Evolutionary conservation across 805 yeast genomes (phyloP).

Genomic region (Cyberlindnera sargentensis): DNA sequence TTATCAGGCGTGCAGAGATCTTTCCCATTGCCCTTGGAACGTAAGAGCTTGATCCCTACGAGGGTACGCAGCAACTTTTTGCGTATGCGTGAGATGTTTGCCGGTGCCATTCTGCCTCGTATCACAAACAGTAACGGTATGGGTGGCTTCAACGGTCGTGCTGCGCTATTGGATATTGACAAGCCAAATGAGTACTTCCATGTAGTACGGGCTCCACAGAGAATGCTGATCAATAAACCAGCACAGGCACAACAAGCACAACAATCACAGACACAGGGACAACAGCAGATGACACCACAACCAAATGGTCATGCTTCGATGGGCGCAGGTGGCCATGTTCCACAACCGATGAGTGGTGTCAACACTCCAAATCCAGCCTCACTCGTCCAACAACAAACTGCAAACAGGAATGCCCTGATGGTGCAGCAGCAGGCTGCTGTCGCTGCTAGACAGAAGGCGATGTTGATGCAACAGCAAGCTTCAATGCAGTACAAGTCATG

Average conservation of each 20-base stretch:
- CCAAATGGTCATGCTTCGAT: neutral
- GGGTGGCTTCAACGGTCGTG: constrained; percentile 76
- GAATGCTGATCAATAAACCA: constrained; percentile 9
- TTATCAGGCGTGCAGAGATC: constrained; percentile 81
- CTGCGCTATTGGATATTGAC: constrained; percentile 69
- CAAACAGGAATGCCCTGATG: constrained; percentile 8
- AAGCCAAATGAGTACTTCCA: constrained; percentile 58
- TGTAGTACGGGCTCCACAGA: constrained; percentile 45
- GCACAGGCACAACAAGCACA: neutral
- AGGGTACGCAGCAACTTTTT: constrained; percentile 66
- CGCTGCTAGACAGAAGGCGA: constrained; percentile 8
- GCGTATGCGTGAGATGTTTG: constrained; percentile 91
- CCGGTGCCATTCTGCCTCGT: constrained; percentile 69
- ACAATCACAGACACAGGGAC: constrained; percentile 4
- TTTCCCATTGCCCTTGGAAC: constrained; percentile 76
- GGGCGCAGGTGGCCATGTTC: constrained; percentile 1
- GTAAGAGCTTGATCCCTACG: constrained; percentile 63
- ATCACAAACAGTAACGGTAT: constrained; percentile 49
- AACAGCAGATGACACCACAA: constrained; percentile 1
- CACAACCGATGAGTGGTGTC: constrained; percentile 2
- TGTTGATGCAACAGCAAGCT: constrained; percentile 16
- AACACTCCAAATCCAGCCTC: no score
- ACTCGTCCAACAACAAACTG: constrained; percentile 6
- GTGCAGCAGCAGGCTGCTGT: constrained; percentile 15
- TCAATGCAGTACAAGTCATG: constrained; percentile 13